Base-by-base conservation (phyloP, 768 basidiomycete species). In the Suillus occidentalis region DNA sequence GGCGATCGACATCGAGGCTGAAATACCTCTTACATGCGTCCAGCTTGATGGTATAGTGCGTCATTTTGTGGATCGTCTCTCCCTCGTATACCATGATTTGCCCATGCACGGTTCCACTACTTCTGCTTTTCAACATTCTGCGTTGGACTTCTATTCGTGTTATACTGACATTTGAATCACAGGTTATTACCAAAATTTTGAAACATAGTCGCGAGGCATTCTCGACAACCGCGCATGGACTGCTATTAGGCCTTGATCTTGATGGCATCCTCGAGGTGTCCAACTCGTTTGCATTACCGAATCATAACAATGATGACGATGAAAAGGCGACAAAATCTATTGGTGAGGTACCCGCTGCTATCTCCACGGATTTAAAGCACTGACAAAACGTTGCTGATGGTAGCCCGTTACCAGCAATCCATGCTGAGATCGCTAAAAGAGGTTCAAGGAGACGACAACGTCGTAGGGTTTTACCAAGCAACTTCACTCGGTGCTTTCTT, bases 391-490 rank as follows among this genome's bases (percentile, higher is more conserved):
- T n/a, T 42, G 64, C 47, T 61, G 31, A 18, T 68, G 58, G 53
- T 71, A 93, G 90, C 84, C 63, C 90, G 92, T 53, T 95, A 94
- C 75, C 93, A 95, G 77, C 81, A 85, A 42, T 84, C 88, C 64
- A 93, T 95, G 92, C 81, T 95, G 55, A 87, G 91, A 63, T 90
- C 91, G 28, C 82, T 98, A 72, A 92, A 93, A 73, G 94, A 96
- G 75, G 95, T 96, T 62, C 90, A 92, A 71, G 87, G 89, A 43
- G 94, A 96, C 72, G 94, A 97, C 77, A 94, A 89, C 68, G 87
- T 95, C 40, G 90, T 97, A 63, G 96, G 96, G 45, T 94, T 97
- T 77, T 98, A 98, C 80, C 94, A 97, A 73, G 91, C 92, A 52
- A 94, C 90, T 34, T 87, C 88, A 10, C 83, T 94, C 45, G 93